Evolutionary conservation across 352 stramenopile species (phyloP).

Genomic region (Globisporangium barbulae): DNA sequence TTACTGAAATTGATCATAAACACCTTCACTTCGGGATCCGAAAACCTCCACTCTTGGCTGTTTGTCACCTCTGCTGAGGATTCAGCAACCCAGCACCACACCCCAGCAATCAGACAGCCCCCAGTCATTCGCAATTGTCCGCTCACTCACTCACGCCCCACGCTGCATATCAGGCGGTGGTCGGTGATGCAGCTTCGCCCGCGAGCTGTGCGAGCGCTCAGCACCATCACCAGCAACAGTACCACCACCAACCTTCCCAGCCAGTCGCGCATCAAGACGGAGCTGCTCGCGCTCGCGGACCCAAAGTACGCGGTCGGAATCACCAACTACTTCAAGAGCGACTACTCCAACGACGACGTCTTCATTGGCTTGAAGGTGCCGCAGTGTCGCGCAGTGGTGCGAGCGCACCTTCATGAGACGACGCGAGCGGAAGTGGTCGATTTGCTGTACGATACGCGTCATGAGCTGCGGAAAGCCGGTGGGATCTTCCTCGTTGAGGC

Average conservation of each 20-base stretch:
- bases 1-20: not conserved
- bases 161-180: not conserved
- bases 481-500: constrained; percentile 19
- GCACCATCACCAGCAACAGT: not conserved
- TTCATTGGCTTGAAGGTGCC: constrained; percentile 19
- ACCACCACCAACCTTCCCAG: not conserved
- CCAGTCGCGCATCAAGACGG: constrained; percentile 7
- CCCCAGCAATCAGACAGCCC: no score
- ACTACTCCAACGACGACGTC: constrained; percentile 15
- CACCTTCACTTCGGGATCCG: not conserved
- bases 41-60: not conserved
- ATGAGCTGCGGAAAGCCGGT: constrained; percentile 19
- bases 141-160: not conserved
- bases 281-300: constrained; percentile 12
- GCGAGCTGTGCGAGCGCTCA: not conserved
- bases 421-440: constrained; percentile 6
- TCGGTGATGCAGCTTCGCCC: not conserved
- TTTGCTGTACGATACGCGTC: constrained; percentile 16
- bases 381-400: constrained; percentile 13
- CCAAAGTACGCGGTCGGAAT: not conserved
- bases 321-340: constrained; percentile 16
- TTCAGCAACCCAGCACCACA: not conserved
- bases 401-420: constrained; percentile 10
- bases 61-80: not conserved
- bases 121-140: not conserved